phyloP scores from a whole-genome alignment of 2,329 filamentous ascomycete genomes.

The Pezicula neosporulosa region DNA sequence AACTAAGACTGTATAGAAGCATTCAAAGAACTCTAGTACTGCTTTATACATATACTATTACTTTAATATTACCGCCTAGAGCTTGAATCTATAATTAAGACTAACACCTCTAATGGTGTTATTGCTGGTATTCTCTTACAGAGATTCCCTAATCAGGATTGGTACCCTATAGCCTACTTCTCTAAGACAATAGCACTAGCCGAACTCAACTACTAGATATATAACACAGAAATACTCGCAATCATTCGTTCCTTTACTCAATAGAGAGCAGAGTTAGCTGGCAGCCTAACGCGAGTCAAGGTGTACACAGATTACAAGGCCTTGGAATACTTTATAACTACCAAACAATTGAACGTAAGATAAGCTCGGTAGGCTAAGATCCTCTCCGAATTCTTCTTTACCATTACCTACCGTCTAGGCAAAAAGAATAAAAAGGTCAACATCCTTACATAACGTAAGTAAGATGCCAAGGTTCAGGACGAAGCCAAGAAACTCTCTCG shows the following conservation, averaged over 20 bases:
- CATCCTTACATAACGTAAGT: no score
- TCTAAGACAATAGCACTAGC: not conserved
- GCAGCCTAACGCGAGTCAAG: no score
- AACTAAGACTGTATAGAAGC: not conserved
- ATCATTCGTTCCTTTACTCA: not conserved
- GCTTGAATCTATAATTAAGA: constrained; percentile 1
- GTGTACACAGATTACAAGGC: not conserved
- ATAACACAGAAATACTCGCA: not conserved
- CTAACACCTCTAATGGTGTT: not conserved
- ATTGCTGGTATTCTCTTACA: constrained; percentile 5
- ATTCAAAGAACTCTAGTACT: not conserved
- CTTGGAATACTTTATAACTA: constrained; percentile 11
- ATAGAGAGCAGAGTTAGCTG: not conserved
- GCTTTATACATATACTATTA: not conserved
- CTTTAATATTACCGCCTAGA: not conserved
- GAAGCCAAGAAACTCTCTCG: no score
- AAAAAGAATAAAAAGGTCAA: no score
- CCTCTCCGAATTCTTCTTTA: no score
- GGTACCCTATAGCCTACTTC: not conserved
- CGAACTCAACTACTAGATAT: not conserved
- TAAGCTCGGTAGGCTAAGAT: no score
- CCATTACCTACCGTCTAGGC: no score
- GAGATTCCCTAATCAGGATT: not conserved
- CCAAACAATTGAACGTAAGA: no score
- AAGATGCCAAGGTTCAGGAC: no score